phyloP scores from a whole-genome alignment of 257 asterid species.

The Salvia splendens region DNA sequence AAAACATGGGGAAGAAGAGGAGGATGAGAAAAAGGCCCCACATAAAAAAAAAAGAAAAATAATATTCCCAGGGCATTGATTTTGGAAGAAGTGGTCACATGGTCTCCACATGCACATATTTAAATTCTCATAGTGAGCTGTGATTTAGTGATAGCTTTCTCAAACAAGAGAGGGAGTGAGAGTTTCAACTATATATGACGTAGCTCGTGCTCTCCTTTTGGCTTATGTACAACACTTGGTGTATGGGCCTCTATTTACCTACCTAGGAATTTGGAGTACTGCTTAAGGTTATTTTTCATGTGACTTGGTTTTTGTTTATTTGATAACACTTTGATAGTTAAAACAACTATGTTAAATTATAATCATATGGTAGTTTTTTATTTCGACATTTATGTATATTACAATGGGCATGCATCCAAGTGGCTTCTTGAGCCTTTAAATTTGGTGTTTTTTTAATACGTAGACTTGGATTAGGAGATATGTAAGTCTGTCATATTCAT shows the following conservation, averaged over 20 bases:
- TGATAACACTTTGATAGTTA: neutral
- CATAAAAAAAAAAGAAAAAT: neutral
- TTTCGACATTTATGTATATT: too few relatives aligned
- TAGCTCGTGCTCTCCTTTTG: constrained; percentile 27
- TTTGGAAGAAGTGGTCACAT: constrained; percentile 49
- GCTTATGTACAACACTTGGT: constrained; percentile 29
- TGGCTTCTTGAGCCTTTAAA: neutral
- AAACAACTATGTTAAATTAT: neutral
- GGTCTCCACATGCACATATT: constrained; percentile 38
- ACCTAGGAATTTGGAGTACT: constrained; percentile 26
- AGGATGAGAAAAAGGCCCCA: constrained; percentile 39
- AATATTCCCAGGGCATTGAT: constrained; percentile 43
- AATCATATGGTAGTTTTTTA: neutral
- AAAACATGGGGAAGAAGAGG: constrained; percentile 41
- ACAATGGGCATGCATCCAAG: neutral
- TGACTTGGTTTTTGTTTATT: neutral
- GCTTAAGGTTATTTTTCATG: constrained; percentile 10
- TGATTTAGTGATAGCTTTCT: constrained; percentile 16
- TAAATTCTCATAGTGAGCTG: constrained; percentile 39
- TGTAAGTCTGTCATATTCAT: too few relatives aligned
- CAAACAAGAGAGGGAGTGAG: constrained; percentile 22
- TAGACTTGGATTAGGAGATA: too few relatives aligned
- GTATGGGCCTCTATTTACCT: constrained; percentile 26
- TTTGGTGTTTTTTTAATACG: too few relatives aligned
- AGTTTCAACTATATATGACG: constrained; percentile 9